A percentile compares a stretch with the other conserved stretches of the same genome.
These are phyloP conservation scores for Periconia macrospinosa DNA, from an alignment of 2,329 filamentous ascomycete species.

Conservation along the genomic window DNA sequence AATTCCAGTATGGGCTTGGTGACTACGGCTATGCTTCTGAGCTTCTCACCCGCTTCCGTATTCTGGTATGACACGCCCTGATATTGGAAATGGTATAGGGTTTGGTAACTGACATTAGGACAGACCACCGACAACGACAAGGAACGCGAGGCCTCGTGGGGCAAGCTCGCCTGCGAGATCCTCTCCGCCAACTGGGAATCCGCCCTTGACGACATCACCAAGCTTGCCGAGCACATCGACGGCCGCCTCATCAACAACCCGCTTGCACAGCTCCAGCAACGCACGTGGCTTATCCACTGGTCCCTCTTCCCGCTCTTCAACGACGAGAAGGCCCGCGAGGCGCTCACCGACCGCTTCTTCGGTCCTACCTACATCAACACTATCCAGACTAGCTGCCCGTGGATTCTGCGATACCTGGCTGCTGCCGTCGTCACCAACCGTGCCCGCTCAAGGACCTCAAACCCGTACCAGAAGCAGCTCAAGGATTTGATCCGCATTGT, in stretches of 20 bases:
- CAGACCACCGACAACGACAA: conserved; percentile 95
- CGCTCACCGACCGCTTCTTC: conserved; percentile 95
- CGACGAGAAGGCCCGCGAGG: conserved; percentile 86
- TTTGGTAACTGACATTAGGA: conserved; percentile 7
- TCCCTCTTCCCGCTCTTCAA: conserved; percentile 99
- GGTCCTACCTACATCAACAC: conserved; percentile 98
- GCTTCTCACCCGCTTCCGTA: conserved; percentile 95
- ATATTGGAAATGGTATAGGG: neutral
- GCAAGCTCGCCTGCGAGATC: conserved; percentile 95
- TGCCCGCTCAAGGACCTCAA: conserved; percentile 68
- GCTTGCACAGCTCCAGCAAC: conserved; percentile 91
- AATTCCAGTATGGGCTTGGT: conserved; percentile 97
- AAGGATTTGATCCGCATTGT: conserved; percentile 97
- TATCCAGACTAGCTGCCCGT: conserved; percentile 96
- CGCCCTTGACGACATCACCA: conserved; percentile 67
- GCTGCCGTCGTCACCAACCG: conserved; percentile 93
- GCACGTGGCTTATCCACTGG: conserved; percentile 98
- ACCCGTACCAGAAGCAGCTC: conserved; percentile 97
- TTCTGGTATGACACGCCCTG: conserved; percentile 57
- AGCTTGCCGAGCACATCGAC: conserved; percentile 77
- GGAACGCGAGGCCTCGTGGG: conserved; percentile 93
- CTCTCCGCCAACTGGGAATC: conserved; percentile 93
- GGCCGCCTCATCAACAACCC: conserved; percentile 95
- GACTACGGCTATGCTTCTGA: conserved; percentile 90
- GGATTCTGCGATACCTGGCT: conserved; percentile 91